These are phyloP conservation scores for Floccularia luteovirens DNA, from an alignment of 768 basidiomycete genomes.

Conservation along the genomic window DNA sequence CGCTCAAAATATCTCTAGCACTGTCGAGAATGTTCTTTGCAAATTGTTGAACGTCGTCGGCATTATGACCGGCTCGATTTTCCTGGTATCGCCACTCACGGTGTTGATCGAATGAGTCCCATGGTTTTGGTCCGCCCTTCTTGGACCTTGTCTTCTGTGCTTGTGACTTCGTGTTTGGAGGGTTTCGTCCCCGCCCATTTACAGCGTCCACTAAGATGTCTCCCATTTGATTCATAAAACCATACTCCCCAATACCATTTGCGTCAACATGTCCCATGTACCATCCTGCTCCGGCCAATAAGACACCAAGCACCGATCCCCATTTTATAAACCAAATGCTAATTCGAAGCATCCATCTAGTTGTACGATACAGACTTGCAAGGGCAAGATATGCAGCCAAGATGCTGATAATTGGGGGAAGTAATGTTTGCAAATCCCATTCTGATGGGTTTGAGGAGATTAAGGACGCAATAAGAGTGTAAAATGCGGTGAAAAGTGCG, in stretches of 20 bases:
- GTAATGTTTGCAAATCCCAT: slow-evolving; percentile 60
- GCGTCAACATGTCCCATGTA: slow-evolving; percentile 29
- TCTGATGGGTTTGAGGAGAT: slow-evolving; percentile 42
- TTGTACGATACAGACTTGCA: slow-evolving; percentile 72
- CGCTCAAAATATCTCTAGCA: slow-evolving; percentile 14
- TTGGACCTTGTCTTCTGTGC: slow-evolving; percentile 12
- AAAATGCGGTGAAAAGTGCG: slow-evolving; percentile 39
- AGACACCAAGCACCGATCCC: slow-evolving; percentile 50
- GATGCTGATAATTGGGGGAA: slow-evolving; percentile 71
- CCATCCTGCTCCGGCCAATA: slow-evolving; percentile 52
- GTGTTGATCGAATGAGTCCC: slow-evolving; percentile 63
- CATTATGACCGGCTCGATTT: slow-evolving; percentile 12
- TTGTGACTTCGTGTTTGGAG: slow-evolving; percentile 14
- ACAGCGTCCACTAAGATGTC: slow-evolving; percentile 26
- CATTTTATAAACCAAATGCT: slow-evolving; percentile 71
- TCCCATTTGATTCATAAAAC: slow-evolving; percentile 30
- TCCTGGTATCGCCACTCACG: slow-evolving; percentile 48
- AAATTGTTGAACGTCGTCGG: slow-evolving; percentile 34
- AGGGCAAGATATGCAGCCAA: slow-evolving; percentile 71
- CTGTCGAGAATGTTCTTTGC: slow-evolving; percentile 33
- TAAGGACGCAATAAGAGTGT: slow-evolving; percentile 39
- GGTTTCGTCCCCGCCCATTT: slow-evolving; percentile 26
- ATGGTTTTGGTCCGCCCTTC: slow-evolving; percentile 34
- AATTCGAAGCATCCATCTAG: slow-evolving; percentile 64
- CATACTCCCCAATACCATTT: slow-evolving; percentile 25